These are phyloP conservation scores for Beta vulgaris DNA, from an alignment of 148 eudicot genomes.

Conservation along the genomic window DNA sequence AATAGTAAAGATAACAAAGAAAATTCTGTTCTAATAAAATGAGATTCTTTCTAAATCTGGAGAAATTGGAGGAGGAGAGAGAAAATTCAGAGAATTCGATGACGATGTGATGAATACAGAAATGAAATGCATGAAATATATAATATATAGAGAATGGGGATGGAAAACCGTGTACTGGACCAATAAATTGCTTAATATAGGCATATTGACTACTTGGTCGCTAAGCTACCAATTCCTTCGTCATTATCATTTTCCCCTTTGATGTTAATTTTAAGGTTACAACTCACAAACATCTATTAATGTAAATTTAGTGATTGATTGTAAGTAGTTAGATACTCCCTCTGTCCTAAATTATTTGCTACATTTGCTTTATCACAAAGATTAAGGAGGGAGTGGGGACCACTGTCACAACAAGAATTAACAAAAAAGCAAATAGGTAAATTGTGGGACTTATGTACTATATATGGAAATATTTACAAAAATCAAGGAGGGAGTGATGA, in stretches of 20 bases:
- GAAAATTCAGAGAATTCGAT: not conserved
- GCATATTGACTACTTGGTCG: constrained; percentile 19
- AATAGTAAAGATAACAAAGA: too few species aligned
- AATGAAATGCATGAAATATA: not conserved
- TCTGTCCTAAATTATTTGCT: too few species aligned
- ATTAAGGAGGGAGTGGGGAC: too few species aligned
- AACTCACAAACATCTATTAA: not conserved
- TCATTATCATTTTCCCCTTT: not conserved
- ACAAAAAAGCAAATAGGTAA: too few species aligned
- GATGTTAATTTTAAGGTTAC: not conserved
- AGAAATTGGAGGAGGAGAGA: not conserved
- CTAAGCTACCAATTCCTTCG: constrained; percentile 13
- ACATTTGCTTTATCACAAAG: too few species aligned
- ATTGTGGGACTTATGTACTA: too few species aligned
- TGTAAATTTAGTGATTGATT: not conserved
- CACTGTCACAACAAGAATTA: too few species aligned
- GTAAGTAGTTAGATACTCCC: too few species aligned
- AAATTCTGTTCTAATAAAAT: not conserved
- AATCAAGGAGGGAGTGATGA: too few species aligned
- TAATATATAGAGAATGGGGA: not conserved
- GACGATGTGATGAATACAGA: not conserved
- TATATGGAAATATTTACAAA: too few species aligned
- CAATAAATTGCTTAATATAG: constrained; percentile 8
- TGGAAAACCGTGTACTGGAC: not conserved
- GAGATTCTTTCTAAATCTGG: constrained; percentile 12